phyloP scores from a whole-genome alignment of 1,139 yeast genomes.

The Tardiomyces blankii region DNA sequence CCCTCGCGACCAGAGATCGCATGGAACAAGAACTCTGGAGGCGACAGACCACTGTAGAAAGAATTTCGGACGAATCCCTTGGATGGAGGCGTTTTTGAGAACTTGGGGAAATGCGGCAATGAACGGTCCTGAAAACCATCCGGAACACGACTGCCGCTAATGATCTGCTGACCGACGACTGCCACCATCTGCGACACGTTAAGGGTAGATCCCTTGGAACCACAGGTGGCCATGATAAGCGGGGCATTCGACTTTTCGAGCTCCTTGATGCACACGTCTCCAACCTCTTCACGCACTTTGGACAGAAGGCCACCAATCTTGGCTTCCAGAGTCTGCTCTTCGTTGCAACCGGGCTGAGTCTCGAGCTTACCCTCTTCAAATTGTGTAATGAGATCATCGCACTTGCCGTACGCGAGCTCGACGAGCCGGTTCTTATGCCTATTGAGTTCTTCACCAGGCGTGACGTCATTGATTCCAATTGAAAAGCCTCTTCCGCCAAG shows the following conservation, averaged over 20 bases:
- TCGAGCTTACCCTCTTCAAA: conserved; percentile 83
- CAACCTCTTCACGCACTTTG: conserved; percentile 97
- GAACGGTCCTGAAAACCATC: conserved; percentile 99
- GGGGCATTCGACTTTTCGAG: conserved; percentile 90
- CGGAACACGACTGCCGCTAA: conserved; percentile 97
- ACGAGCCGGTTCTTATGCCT: conserved; percentile 79
- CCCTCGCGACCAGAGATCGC: conserved; percentile 99
- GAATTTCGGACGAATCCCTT: conserved; percentile 97
- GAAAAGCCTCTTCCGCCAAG: conserved; percentile 94
- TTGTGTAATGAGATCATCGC: conserved; percentile 80
- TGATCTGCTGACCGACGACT: conserved; percentile 98
- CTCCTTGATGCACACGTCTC: conserved; percentile 92
- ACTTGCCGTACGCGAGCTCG: conserved; percentile 79
- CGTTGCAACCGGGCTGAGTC: conserved; percentile 98
- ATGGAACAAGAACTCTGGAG: conserved; percentile 95
- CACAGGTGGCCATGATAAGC: conserved; percentile 97
- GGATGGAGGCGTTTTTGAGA: conserved; percentile 93
- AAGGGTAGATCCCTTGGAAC: conserved; percentile 95
- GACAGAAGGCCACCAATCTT: conserved; percentile 93
- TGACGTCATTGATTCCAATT: conserved; percentile 95
- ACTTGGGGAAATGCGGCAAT: conserved; percentile 91
- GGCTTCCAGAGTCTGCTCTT: conserved; percentile 95
- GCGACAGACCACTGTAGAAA: conserved; percentile 84
- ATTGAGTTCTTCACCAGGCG: conserved; percentile 76
- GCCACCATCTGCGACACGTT: conserved; percentile 99